phyloP scores from a whole-genome alignment of 2,329 filamentous ascomycete genomes.

The Trichoderma harzianum region DNA sequence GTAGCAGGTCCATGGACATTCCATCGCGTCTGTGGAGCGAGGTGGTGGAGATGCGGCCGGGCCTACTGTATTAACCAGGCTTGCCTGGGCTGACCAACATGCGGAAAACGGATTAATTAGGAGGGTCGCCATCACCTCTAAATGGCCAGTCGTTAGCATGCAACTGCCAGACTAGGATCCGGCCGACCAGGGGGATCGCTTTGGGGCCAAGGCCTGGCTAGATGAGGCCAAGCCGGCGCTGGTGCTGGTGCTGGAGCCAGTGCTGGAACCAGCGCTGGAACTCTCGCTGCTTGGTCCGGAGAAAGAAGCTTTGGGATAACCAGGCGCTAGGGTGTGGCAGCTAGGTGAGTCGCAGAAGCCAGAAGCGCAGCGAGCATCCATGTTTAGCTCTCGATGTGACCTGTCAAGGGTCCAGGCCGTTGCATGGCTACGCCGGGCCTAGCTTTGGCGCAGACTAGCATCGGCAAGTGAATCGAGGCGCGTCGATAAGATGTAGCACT shows the following conservation, averaged over 20 bases:
- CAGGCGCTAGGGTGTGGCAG: neutral
- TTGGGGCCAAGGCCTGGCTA: neutral
- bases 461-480: slow-evolving; percentile 16
- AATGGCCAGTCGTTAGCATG: slow-evolving; percentile 1
- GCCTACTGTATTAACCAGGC: neutral
- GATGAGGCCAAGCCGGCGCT: slow-evolving; percentile 5
- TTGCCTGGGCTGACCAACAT: slow-evolving; percentile 5
- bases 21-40: slow-evolving; percentile 1
- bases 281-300: neutral
- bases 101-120: neutral
- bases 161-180: slow-evolving; percentile 14
- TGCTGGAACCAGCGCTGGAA: neutral
- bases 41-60: slow-evolving; percentile 4
- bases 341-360: neutral
- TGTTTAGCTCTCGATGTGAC: slow-evolving; percentile 1
- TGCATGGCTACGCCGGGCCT: neutral
- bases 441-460: slow-evolving; percentile 9
- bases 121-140: slow-evolving; percentile 6
- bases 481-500: slow-evolving; percentile 10
- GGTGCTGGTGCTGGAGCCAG: neutral
- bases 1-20: neutral
- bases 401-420: slow-evolving; percentile 10
- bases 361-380: neutral
- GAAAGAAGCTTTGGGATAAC: neutral
- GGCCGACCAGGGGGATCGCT: neutral